A percentile compares a stretch with the other conserved stretches of the same genome.
Evolutionary conservation across 805 yeast species (phyloP).

Genomic region (Peterozyma toletana): DNA sequence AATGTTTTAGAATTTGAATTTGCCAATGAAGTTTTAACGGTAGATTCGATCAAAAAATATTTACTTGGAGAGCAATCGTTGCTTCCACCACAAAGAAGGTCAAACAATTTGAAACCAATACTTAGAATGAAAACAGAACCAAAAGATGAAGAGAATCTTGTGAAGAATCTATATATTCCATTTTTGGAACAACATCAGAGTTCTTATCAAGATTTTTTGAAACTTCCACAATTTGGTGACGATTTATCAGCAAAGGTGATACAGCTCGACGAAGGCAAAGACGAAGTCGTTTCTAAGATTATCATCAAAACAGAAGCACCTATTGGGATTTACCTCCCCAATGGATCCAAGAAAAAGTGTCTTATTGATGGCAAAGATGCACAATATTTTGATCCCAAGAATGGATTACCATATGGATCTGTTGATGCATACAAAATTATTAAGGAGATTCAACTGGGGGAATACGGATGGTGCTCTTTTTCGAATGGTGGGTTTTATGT

Average conservation of each 20-base stretch:
- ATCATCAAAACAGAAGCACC: constrained; percentile 66
- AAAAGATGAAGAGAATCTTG: constrained; percentile 6
- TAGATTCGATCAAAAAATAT: constrained; percentile 24
- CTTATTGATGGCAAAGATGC: constrained; percentile 74
- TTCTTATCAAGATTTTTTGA: constrained; percentile 33
- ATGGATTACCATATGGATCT: constrained; percentile 80
- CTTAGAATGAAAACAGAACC: constrained; percentile 11
- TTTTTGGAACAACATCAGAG: constrained; percentile 4
- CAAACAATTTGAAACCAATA: constrained; percentile 47
- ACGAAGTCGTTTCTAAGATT: constrained; percentile 37
- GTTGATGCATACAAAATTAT: constrained; percentile 70
- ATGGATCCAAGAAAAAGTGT: constrained; percentile 61
- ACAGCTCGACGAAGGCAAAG: constrained; percentile 35
- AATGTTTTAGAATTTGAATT: constrained; percentile 49
- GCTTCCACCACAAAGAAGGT: constrained; percentile 44
- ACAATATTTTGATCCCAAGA: constrained; percentile 78
- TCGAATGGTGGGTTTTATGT: constrained; percentile 40
- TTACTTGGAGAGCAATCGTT: constrained; percentile 59
- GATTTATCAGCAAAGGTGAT: constrained; percentile 32
- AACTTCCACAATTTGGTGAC: constrained; percentile 61
- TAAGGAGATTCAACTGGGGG: constrained; percentile 49
- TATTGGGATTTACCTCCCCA: constrained; percentile 64
- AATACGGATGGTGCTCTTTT: constrained; percentile 43
- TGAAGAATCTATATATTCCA: constrained; percentile 10
- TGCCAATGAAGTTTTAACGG: constrained; percentile 27